Base-by-base conservation (phyloP, 192 early-diverging fungal genomes). In the Coemansia furcata region DNA sequence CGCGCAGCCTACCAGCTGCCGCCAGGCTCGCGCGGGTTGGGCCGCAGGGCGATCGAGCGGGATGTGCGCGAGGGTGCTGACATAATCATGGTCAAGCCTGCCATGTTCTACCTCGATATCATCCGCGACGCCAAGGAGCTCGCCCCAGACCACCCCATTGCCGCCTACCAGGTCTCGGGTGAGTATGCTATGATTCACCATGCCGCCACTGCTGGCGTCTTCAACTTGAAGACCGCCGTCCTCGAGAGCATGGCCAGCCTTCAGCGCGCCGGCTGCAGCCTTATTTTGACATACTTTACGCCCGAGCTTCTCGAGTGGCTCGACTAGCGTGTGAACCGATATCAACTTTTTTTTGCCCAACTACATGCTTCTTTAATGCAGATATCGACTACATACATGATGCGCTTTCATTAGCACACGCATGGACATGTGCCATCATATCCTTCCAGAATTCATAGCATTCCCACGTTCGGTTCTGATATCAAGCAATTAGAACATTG, bases 1-100 rank as follows among this genome's bases (percentile, higher is more conserved):
- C 92, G 97, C 63, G 90, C 91, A 37, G 93, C 93, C 62, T 99
- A 99, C 69, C 97, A 99, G 78, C 85, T 99, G 32, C 97, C 97
- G 15, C 86, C 91, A 3, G 87, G 87, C 26, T 88, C 94, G 14
- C 91, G 97, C 36, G 95, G 94, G 8, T 81, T 99, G 40, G 97
- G 94, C 3, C 87, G 93, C 46, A 88, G 97, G 21, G 97, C 97
- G 6, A 79, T 94, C 36, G 77, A 87, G 39, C 90, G 95, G 37
- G 96, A 99, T 76, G 88, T 92, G 63, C 84, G 74, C 32, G 97
- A 99, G 74, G 97, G 97, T 21, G 97, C 97, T 29, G 97, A 99
- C 77, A 89, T 95, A 10, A 85, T 99, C 33, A 97, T 99, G 93
- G 93, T 99, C 72, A 99, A 99, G 85, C 97, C 97, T 6, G 96